Conservation (phyloP, 2,329 filamentous ascomycete genomes). For the Ascochyta fabae region DNA sequence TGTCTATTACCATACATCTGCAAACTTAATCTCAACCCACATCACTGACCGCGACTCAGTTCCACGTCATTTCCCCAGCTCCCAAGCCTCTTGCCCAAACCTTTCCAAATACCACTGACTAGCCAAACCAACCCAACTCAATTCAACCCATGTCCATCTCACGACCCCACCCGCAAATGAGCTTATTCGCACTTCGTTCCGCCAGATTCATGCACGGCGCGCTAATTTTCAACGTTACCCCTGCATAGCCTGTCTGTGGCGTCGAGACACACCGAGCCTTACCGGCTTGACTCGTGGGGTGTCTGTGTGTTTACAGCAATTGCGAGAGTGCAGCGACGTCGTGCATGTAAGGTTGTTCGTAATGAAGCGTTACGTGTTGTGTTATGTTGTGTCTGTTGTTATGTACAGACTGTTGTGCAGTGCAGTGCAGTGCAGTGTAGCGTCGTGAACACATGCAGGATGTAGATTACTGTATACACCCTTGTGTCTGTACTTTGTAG, state of each 20-base stretch:
- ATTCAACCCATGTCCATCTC: too few species aligned
- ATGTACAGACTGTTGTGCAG: background rate
- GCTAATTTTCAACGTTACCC: background rate
- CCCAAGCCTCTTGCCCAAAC: background rate
- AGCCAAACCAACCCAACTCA: background rate
- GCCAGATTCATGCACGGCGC: conserved; percentile 3
- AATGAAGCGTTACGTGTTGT: background rate
- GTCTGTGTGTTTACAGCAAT: too few species aligned
- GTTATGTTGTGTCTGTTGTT: background rate
- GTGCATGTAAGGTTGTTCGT: too few species aligned
- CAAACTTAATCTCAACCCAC: background rate
- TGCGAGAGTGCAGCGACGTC: too few species aligned
- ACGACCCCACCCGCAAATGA: background rate
- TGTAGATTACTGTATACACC: too few species aligned
- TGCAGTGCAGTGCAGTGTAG: background rate
- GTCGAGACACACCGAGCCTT: background rate
- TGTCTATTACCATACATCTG: too few species aligned
- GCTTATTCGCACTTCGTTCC: conserved; percentile 10
- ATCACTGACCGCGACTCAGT: background rate
- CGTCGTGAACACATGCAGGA: too few species aligned
- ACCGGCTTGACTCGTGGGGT: background rate
- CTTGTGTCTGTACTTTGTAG: too few species aligned
- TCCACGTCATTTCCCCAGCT: background rate
- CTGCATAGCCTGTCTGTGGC: background rate
- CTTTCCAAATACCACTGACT: background rate